phyloP scores from a whole-genome alignment of 2,329 filamentous ascomycete genomes.

The Tolypocladium endophyticum region DNA sequence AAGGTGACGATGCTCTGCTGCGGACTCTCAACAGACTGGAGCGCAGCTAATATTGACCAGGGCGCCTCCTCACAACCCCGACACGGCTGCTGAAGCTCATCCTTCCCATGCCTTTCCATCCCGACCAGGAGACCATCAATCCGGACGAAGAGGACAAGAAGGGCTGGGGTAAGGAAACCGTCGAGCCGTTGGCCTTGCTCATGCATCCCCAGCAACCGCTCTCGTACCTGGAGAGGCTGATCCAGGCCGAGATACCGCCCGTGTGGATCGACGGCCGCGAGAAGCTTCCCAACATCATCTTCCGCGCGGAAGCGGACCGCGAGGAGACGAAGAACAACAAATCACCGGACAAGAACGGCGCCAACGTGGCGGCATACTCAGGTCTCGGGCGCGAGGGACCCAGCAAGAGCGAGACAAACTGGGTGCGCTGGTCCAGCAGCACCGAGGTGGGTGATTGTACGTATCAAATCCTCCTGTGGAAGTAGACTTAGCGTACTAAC shows the following conservation, averaged over 20 bases:
- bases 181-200: conserved; percentile 77
- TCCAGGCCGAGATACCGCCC: conserved; percentile 75
- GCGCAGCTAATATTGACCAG: conserved; percentile 19
- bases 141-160: conserved; percentile 25
- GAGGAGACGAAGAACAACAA: conserved; percentile 27
- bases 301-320: conserved; percentile 66
- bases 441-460: conserved; percentile 78
- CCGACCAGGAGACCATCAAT: conserved; percentile 28
- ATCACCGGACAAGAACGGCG: conserved; percentile 15
- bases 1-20: conserved; percentile 15
- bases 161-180: conserved; percentile 22
- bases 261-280: conserved; percentile 55
- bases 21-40: background rate
- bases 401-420: conserved; percentile 34
- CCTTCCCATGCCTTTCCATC: conserved; percentile 50
- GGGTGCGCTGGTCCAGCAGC: conserved; percentile 79
- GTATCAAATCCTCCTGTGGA: too few species aligned
- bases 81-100: conserved; percentile 73
- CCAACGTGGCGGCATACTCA: conserved; percentile 57
- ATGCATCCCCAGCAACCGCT: conserved; percentile 85
- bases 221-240: conserved; percentile 79
- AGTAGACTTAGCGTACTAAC: too few species aligned
- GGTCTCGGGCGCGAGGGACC: conserved; percentile 55
- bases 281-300: conserved; percentile 63
- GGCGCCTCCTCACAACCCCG: conserved; percentile 71